A percentile compares a stretch with the other conserved stretches of the same genome.
Conservation (phyloP, 306 rosid species). For the Inga oerstediana region DNA sequence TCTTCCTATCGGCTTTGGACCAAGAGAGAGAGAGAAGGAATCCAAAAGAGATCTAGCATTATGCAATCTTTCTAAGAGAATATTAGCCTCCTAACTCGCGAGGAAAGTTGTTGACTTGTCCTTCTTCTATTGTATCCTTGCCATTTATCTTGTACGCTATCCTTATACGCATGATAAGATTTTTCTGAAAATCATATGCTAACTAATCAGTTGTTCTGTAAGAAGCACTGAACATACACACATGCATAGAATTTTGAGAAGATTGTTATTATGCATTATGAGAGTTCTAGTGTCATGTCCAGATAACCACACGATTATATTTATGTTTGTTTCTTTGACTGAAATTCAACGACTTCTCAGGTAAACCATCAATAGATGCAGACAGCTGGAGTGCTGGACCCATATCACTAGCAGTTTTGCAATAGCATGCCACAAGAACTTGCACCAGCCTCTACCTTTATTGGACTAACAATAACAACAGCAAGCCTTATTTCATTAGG, state of each 20-base stretch:
- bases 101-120: constrained; percentile 85
- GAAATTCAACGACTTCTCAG: constrained; percentile 14
- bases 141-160: constrained; percentile 90
- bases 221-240: constrained; percentile 18
- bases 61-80: not conserved
- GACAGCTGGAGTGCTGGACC: not conserved
- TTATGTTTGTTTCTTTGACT: constrained; percentile 20
- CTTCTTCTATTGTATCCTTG: constrained; percentile 89
- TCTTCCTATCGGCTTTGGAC: not conserved
- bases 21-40: not conserved
- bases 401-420: not conserved
- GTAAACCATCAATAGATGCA: not conserved
- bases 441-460: not conserved
- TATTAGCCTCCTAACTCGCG: constrained; percentile 65
- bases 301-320: constrained; percentile 15
- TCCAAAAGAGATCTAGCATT: not conserved
- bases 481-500: too few relatives aligned
- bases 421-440: not conserved
- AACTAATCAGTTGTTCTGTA: constrained; percentile 36
- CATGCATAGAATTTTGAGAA: constrained; percentile 13
- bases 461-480: not conserved
- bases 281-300: constrained; percentile 34
- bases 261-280: constrained; percentile 9
- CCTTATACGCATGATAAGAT: constrained; percentile 90
- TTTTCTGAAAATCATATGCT: constrained; percentile 68